phyloP scores from a whole-genome alignment of 106 monocot genomes.

The Apostasia ramifera region DNA sequence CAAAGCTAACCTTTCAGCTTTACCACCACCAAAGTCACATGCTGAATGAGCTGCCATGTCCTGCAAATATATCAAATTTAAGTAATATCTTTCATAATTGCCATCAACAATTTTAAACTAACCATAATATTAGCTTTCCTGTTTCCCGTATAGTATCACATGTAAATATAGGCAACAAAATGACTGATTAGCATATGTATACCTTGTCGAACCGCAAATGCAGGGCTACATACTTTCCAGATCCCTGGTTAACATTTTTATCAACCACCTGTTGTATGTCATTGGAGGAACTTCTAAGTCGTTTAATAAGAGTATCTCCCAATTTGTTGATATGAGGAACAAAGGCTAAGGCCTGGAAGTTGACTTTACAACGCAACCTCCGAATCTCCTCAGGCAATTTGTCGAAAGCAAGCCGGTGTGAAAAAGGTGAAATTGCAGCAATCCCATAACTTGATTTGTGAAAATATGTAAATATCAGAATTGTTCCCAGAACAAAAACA shows the following conservation, averaged over 20 bases:
- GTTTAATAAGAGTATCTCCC: slow-evolving; percentile 68
- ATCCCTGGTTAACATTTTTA: slow-evolving; percentile 8
- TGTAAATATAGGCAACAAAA: background rate
- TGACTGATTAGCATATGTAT: background rate
- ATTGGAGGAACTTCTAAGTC: slow-evolving; percentile 44
- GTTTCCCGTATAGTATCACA: too few relatives aligned
- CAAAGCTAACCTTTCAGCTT: slow-evolving; percentile 78
- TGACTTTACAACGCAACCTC: slow-evolving; percentile 84
- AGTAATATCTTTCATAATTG: too few relatives aligned
- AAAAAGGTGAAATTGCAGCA: slow-evolving; percentile 88
- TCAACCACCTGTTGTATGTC: slow-evolving; percentile 35
- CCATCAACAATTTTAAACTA: too few relatives aligned
- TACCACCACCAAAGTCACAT: slow-evolving; percentile 95
- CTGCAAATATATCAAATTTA: slow-evolving; percentile 19
- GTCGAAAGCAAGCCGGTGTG: slow-evolving; percentile 89
- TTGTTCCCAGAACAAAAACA: too few relatives aligned
- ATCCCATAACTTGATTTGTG: slow-evolving; percentile 59
- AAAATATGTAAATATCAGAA: too few relatives aligned
- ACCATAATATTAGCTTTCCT: too few relatives aligned
- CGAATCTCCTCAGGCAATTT: slow-evolving; percentile 75
- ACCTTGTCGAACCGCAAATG: slow-evolving; percentile 99
- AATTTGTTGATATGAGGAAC: slow-evolving; percentile 71
- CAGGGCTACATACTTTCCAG: slow-evolving; percentile 61
- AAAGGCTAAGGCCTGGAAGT: slow-evolving; percentile 80
- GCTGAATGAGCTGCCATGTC: slow-evolving; percentile 99